A percentile compares a stretch with the other conserved stretches of the same genome.
Evolutionary conservation across 768 basidiomycete genomes (phyloP).

Genomic region (Stropharia rugosoannulata): DNA sequence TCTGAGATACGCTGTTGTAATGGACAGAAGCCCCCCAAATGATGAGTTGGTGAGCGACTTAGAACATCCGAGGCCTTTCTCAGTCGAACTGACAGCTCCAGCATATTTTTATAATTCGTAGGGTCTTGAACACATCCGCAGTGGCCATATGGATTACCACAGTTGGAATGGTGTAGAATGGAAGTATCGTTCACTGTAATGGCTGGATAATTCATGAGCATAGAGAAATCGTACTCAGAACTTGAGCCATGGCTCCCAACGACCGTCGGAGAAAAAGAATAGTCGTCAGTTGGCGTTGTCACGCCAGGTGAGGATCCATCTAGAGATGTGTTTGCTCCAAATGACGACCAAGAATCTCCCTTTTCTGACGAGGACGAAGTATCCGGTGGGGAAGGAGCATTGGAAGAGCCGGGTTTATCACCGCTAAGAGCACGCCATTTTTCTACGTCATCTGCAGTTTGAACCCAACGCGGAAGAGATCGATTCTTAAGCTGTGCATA

Average conservation of each 20-base stretch:
- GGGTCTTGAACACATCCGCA: slow-evolving; percentile 62
- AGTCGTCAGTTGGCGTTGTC: slow-evolving; percentile 46
- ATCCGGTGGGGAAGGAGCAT: slow-evolving; percentile 27
- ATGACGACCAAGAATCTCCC: slow-evolving; percentile 24
- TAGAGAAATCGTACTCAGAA: slow-evolving; percentile 39
- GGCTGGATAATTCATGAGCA: slow-evolving; percentile 36
- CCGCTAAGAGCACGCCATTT: slow-evolving; percentile 23
- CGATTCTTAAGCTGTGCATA: slow-evolving; percentile 62
- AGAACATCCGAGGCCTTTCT: slow-evolving; percentile 58
- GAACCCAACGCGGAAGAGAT: slow-evolving; percentile 69
- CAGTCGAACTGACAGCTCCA: slow-evolving; percentile 65
- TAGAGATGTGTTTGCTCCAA: slow-evolving; percentile 27
- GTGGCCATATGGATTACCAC: slow-evolving; percentile 34
- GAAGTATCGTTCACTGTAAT: slow-evolving; percentile 23
- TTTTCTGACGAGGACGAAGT: slow-evolving; percentile 28
- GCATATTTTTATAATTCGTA: slow-evolving; percentile 52
- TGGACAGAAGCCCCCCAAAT: slow-evolving; percentile 32
- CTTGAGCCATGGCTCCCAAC: slow-evolving; percentile 16
- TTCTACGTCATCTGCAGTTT: slow-evolving; percentile 38
- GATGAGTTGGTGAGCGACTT: slow-evolving; percentile 42
- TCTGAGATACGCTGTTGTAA: slow-evolving; percentile 46
- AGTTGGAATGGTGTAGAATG: slow-evolving; percentile 23
- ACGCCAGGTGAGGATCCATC: slow-evolving; percentile 37
- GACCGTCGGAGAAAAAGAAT: slow-evolving; percentile 28
- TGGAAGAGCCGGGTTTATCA: slow-evolving; percentile 23